Conservation (phyloP, 805 yeast genomes). For the Lachancea thermotolerans region DNA sequence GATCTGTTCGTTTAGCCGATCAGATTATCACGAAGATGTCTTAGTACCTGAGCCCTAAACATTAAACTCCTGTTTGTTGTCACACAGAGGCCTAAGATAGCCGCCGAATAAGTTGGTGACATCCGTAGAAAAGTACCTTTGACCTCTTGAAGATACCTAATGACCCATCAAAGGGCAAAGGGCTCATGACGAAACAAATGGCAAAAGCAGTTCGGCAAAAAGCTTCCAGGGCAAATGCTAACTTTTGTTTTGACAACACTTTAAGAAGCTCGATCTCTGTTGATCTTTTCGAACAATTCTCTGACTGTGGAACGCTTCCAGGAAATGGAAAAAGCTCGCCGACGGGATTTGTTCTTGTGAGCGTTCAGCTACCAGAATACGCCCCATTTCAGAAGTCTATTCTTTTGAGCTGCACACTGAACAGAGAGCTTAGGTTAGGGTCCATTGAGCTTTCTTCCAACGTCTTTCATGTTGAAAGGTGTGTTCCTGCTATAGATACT, state of each 20-base stretch:
- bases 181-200: not conserved
- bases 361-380: conserved; percentile 1
- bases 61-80: too few species aligned
- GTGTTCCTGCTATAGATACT: conserved; percentile 13
- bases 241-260: not conserved
- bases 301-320: not conserved
- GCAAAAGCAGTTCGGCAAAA: not conserved
- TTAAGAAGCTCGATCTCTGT: not conserved
- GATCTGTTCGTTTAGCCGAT: not conserved
- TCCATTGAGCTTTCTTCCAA: conserved; percentile 12
- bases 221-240: conserved; percentile 1
- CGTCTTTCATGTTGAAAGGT: conserved; percentile 6
- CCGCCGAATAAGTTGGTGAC: too few species aligned
- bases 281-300: conserved; percentile 6
- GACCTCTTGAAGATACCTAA: too few species aligned
- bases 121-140: too few species aligned
- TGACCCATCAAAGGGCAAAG: too few species aligned
- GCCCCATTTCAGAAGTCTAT: not conserved
- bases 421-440: conserved; percentile 10
- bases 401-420: conserved; percentile 7
- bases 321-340: not conserved
- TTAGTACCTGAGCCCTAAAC: too few species aligned
- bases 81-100: too few species aligned
- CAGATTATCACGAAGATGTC: too few species aligned
- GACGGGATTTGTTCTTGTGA: not conserved